Evolutionary conservation across 345 rosid genomes (phyloP).

Genomic region (Aquilaria yunnanensis): DNA sequence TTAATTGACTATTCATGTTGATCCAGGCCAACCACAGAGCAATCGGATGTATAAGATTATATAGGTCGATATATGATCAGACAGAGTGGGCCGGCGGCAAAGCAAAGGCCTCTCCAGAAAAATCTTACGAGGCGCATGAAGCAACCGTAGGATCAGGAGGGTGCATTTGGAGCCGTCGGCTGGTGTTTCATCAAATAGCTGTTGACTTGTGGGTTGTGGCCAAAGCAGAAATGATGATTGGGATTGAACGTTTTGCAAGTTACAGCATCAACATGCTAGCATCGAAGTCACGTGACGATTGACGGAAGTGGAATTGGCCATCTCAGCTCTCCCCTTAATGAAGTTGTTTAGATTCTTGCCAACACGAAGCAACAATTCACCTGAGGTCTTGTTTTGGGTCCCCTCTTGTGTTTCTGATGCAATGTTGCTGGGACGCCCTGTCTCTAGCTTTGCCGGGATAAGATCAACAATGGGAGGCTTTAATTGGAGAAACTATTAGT

Average conservation of each 20-base stretch:
- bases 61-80: too few relatives aligned
- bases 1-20: too few relatives aligned
- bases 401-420: not conserved
- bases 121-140: conserved; percentile 3
- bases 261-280: too few relatives aligned
- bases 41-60: too few relatives aligned
- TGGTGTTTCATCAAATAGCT: conserved; percentile 1
- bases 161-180: conserved; percentile 15
- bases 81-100: not conserved
- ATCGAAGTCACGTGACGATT: conserved; percentile 1
- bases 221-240: conserved; percentile 12
- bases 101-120: not conserved
- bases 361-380: not conserved
- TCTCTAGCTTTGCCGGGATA: too few relatives aligned
- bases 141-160: conserved; percentile 2
- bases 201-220: not conserved
- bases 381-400: not conserved
- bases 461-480: too few relatives aligned
- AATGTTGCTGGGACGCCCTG: too few relatives aligned
- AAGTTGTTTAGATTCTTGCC: not conserved
- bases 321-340: not conserved
- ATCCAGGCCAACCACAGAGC: too few relatives aligned
- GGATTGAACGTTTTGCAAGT: not conserved
- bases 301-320: conserved; percentile 3
- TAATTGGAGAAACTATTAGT: too few relatives aligned